Evolutionary conservation across 2,329 filamentous ascomycete genomes (phyloP).

Genomic region (Penicillium sp.): DNA sequence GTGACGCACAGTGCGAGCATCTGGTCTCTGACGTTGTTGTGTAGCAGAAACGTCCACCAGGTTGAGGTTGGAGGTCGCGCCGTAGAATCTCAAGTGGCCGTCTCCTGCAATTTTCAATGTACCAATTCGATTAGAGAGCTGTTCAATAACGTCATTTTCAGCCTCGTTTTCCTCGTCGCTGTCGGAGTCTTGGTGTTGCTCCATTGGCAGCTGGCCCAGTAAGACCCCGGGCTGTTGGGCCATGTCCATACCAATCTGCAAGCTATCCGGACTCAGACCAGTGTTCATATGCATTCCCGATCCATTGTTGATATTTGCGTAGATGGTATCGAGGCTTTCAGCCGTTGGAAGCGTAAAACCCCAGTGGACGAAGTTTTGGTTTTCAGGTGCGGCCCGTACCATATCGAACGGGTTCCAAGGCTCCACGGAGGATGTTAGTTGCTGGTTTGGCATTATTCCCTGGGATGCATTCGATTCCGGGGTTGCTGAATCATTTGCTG

Average conservation of each 20-base stretch:
- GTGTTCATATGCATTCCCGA: constrained; percentile 20
- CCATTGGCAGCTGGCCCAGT: constrained; percentile 21
- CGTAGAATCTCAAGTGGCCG: constrained; percentile 47
- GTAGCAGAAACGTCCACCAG: constrained; percentile 41
- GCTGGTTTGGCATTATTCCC: constrained; percentile 11
- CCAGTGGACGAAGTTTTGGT: constrained; percentile 31
- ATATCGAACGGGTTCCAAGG: constrained; percentile 25
- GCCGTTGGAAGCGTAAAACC: constrained; percentile 39
- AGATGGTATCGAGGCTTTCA: constrained; percentile 36
- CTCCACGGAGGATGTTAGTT: constrained; percentile 12
- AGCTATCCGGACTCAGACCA: constrained; percentile 26
- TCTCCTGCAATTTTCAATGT: constrained; percentile 46
- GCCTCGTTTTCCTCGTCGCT: constrained; percentile 41
- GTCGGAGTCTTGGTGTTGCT: constrained; percentile 31
- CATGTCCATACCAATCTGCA: constrained; percentile 29
- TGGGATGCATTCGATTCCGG: constrained; percentile 13
- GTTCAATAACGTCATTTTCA: constrained; percentile 44
- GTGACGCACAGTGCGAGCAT: constrained; percentile 39
- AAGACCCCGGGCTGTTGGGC: constrained; percentile 25
- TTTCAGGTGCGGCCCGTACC: constrained; percentile 17
- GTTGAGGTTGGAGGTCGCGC: constrained; percentile 47
- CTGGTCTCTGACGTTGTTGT: constrained; percentile 35
- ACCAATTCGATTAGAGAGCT: constrained; percentile 46
- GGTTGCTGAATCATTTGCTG: background rate
- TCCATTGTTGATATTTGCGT: constrained; percentile 31